Conservation (phyloP, 805 yeast genomes). For the Ogataea glucozyma region DNA sequence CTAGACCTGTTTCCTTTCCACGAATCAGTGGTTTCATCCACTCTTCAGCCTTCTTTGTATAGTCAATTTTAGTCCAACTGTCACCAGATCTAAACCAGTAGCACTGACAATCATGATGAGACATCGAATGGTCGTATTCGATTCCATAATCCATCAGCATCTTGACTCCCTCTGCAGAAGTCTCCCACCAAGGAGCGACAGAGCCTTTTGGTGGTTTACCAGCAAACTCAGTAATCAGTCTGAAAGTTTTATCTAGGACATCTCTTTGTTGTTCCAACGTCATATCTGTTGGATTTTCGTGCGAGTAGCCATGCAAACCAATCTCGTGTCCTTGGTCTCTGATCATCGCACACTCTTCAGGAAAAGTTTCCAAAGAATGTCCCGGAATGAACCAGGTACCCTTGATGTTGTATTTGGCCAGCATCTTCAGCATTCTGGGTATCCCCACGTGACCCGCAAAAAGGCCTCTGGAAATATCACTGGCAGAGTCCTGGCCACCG, state of each 20-base stretch:
- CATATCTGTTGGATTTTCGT: slow-evolving; percentile 40
- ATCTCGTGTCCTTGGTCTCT: slow-evolving; percentile 39
- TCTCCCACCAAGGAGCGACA: slow-evolving; percentile 43
- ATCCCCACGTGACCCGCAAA: slow-evolving; percentile 41
- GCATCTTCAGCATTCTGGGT: slow-evolving; percentile 36
- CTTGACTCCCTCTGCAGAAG: slow-evolving; percentile 36
- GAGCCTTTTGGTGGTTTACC: slow-evolving; percentile 40
- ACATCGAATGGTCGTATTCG: slow-evolving; percentile 40
- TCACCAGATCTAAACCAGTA: slow-evolving; percentile 41
- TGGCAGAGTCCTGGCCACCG: slow-evolving; percentile 39
- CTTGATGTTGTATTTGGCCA: slow-evolving; percentile 37
- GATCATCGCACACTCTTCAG: slow-evolving; percentile 37
- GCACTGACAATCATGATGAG: slow-evolving; percentile 39
- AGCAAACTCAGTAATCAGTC: slow-evolving; percentile 35
- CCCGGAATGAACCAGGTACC: slow-evolving; percentile 43
- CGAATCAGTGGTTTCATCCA: slow-evolving; percentile 40
- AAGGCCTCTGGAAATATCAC: slow-evolving; percentile 39
- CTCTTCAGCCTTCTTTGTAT: slow-evolving; percentile 35
- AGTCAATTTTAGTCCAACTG: slow-evolving; percentile 39
- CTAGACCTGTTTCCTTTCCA: slow-evolving; percentile 38
- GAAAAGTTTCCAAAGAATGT: slow-evolving; percentile 41
- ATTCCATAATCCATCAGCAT: slow-evolving; percentile 38
- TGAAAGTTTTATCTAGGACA: slow-evolving; percentile 36
- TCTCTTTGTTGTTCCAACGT: slow-evolving; percentile 37
- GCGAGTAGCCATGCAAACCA: slow-evolving; percentile 41